Evolutionary conservation across 306 rosid species (phyloP).

Genomic region (Begonia masoniana): DNA sequence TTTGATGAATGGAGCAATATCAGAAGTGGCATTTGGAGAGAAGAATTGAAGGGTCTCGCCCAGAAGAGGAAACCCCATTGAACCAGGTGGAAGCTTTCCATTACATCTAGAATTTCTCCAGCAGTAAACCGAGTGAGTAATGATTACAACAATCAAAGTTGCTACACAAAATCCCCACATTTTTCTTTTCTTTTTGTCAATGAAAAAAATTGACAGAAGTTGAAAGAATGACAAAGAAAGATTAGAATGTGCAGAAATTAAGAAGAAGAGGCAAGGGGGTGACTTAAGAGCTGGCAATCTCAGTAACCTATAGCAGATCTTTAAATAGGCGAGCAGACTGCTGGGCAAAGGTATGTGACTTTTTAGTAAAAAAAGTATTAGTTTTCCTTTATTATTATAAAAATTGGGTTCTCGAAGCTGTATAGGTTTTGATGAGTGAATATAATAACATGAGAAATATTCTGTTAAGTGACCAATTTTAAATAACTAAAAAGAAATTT

Average conservation of each 20-base stretch:
- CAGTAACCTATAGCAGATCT: constrained; percentile 33
- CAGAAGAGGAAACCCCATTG: constrained; percentile 91
- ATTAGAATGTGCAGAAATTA: constrained; percentile 12
- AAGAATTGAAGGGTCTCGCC: constrained; percentile 93
- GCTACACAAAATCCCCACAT: constrained; percentile 62
- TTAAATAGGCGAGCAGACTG: constrained; percentile 37
- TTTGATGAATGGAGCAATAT: constrained; percentile 79
- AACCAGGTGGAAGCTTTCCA: constrained; percentile 95
- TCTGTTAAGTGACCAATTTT: no score
- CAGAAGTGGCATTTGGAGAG: constrained; percentile 58
- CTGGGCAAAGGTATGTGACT: no score
- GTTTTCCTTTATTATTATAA: constrained; percentile 20
- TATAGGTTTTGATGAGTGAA: constrained; percentile 56
- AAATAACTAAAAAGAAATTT: constrained; percentile 6
- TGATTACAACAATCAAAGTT: constrained; percentile 37
- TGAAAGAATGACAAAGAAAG: constrained; percentile 13
- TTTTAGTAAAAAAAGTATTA: no score
- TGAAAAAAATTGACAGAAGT: constrained; percentile 15
- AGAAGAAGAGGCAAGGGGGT: constrained; percentile 32
- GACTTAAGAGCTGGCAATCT: constrained; percentile 64
- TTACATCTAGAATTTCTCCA: constrained; percentile 80
- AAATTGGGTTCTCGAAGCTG: constrained; percentile 44
- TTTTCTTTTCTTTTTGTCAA: not conserved
- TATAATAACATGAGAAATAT: constrained; percentile 32
- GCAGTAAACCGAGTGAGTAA: constrained; percentile 63